phyloP scores from a whole-genome alignment of 1,139 yeast genomes.

The Geotrichum australiense region DNA sequence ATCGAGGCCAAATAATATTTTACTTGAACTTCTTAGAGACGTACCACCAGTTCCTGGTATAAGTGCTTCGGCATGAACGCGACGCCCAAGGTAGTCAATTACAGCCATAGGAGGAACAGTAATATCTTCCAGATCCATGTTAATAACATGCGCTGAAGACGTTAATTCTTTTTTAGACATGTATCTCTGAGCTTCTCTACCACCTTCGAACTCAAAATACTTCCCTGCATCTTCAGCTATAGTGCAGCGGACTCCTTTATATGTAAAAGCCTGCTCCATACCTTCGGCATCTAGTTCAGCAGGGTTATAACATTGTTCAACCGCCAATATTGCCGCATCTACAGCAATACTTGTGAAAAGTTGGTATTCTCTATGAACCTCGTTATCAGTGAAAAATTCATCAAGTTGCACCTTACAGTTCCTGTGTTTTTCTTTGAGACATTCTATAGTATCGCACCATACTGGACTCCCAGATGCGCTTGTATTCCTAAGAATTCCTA shows the following conservation, averaged over 20 bases:
- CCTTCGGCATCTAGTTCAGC: conserved; percentile 67
- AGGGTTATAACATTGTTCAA: conserved; percentile 68
- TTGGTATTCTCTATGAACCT: conserved; percentile 61
- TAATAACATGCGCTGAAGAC: conserved; percentile 61
- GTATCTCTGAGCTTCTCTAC: conserved; percentile 79
- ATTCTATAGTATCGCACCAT: conserved; percentile 89
- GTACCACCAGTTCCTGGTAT: conserved; percentile 89
- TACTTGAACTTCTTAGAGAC: conserved; percentile 24
- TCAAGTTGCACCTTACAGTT: conserved; percentile 53
- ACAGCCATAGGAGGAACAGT: conserved; percentile 71
- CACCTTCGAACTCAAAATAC: conserved; percentile 59
- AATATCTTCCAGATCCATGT: conserved; percentile 57
- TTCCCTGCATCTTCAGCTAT: conserved; percentile 70
- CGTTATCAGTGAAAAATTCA: conserved; percentile 66
- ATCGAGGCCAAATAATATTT: no score
- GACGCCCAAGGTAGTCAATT: conserved; percentile 82
- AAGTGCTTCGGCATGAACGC: conserved; percentile 89
- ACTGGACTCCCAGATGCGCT: conserved; percentile 37
- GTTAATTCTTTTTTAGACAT: conserved; percentile 75
- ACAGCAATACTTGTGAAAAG: conserved; percentile 75
- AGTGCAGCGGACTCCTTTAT: conserved; percentile 83
- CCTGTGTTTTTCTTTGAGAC: conserved; percentile 62
- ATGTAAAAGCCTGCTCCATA: conserved; percentile 56
- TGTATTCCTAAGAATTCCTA: not conserved
- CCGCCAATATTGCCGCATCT: conserved; percentile 70